Evolutionary conservation across 169 alveolate species (phyloP).

Genomic region (Cryptosporidium xiaoi): DNA sequence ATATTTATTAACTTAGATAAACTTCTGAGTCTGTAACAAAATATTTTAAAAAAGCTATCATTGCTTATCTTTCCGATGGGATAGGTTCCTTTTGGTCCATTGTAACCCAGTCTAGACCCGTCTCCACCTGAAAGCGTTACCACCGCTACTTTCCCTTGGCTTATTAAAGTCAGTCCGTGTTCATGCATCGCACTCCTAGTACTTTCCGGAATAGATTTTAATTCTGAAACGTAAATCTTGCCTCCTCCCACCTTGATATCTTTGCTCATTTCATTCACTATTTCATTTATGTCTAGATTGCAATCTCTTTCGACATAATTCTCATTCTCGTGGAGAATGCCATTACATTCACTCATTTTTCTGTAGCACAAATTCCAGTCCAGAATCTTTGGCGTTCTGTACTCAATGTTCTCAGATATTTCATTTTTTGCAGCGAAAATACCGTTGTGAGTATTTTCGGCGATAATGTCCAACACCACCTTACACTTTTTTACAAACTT

Average conservation of each 20-base stretch:
- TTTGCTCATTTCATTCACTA: background rate
- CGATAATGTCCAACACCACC: background rate
- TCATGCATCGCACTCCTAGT: background rate
- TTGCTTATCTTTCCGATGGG: constrained; percentile 82
- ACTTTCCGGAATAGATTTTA: constrained; percentile 3
- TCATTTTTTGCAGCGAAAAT: too few species aligned
- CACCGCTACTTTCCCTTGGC: constrained; percentile 84
- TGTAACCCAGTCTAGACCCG: constrained; percentile 88
- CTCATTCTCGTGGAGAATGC: background rate
- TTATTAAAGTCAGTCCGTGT: constrained; percentile 79
- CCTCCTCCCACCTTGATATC: background rate
- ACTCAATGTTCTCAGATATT: too few species aligned
- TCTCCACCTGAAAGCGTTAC: constrained; percentile 89
- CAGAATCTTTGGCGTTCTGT: too few species aligned
- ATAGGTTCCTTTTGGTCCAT: constrained; percentile 88
- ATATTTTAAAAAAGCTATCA: constrained; percentile 83
- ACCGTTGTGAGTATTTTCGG: too few species aligned
- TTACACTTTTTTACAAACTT: background rate
- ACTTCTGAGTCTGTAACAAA: constrained; percentile 82
- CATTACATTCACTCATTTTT: too few species aligned
- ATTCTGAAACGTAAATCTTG: constrained; percentile 8
- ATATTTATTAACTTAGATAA: constrained; percentile 76
- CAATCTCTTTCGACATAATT: background rate
- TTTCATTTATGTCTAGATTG: background rate
- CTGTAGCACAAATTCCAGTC: too few species aligned